phyloP scores from a whole-genome alignment of 2,329 filamentous ascomycete species.

The Pestalotiopsis sp. region DNA sequence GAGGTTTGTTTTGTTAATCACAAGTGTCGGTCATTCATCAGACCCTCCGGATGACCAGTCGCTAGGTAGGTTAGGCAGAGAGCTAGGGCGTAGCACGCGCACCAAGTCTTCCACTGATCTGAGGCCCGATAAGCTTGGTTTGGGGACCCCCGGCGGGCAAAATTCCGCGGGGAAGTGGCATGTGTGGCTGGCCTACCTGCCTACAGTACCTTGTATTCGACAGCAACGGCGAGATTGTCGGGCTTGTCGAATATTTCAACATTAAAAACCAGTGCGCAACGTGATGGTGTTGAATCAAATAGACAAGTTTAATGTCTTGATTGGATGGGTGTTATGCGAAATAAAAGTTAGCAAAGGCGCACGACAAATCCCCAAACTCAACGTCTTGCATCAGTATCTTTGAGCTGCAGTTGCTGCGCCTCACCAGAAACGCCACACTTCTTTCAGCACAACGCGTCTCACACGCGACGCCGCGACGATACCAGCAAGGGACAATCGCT shows the following conservation, averaged over 20 bases:
- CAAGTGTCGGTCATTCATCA: background rate
- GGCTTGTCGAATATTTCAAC: too few species aligned
- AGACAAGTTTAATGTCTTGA: too few species aligned
- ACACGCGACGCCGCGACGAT: background rate
- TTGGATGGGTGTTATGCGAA: too few species aligned
- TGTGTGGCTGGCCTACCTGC: background rate
- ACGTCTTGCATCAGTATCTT: too few species aligned
- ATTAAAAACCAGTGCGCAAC: too few species aligned
- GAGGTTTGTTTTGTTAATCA: background rate
- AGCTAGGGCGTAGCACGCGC: background rate
- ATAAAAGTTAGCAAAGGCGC: too few species aligned
- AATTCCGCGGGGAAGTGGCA: background rate
- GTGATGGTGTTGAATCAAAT: too few species aligned
- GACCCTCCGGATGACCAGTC: background rate
- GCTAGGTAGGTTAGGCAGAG: background rate
- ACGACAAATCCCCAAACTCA: too few species aligned
- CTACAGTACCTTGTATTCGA: too few species aligned
- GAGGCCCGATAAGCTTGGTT: background rate
- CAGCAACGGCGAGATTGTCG: too few species aligned
- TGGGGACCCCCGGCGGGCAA: background rate
- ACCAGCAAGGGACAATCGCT: conserved; percentile 2
- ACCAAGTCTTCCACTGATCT: background rate
- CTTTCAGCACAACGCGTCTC: background rate
- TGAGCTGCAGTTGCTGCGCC: background rate
- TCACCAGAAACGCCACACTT: background rate